phyloP scores from a whole-genome alignment of 2,329 filamentous ascomycete species.

The Apiospora malaysiana region DNA sequence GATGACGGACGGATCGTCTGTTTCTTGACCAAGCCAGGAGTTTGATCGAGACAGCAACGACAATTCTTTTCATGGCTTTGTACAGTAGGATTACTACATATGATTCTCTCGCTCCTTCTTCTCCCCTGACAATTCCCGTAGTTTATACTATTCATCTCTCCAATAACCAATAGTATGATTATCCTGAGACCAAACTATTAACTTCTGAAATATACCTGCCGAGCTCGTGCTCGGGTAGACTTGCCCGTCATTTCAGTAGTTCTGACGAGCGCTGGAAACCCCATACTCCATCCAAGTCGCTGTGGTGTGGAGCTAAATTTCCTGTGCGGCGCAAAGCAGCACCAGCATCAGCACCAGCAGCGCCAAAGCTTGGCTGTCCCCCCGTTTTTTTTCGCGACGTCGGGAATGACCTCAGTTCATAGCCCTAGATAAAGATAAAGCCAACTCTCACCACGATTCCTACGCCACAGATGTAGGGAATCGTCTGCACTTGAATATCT shows the following conservation, averaged over 20 bases:
- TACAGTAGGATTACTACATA: no score
- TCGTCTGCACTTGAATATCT: background rate
- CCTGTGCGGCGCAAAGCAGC: background rate
- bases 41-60: background rate
- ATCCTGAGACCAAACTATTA: no score
- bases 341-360: background rate
- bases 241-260: background rate
- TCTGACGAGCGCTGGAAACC: background rate
- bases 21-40: background rate
- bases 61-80: no score
- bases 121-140: no score
- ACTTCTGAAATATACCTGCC: no score
- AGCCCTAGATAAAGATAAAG: background rate
- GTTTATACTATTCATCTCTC: no score
- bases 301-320: background rate
- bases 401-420: background rate
- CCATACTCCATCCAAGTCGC: background rate
- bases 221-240: background rate
- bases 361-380: background rate
- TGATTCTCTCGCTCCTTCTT: no score
- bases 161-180: no score
- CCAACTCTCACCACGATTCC: background rate
- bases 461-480: background rate
- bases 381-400: background rate
- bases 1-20: constrained; percentile 7